Conservation (phyloP, 129 eudicot species). For the Silybum marianum region DNA sequence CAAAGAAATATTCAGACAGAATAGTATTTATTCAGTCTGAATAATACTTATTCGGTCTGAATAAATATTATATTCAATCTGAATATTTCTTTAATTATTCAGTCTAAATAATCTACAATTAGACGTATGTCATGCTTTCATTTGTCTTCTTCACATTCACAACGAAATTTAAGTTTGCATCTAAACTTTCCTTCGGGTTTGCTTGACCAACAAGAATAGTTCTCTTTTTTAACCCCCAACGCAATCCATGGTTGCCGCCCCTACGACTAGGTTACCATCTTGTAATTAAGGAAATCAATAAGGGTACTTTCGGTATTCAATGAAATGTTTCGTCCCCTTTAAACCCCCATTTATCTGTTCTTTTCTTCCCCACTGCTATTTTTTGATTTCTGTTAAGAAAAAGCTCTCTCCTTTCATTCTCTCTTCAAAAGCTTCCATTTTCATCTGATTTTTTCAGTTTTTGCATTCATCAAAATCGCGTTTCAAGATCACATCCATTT, state of each 20-base stretch:
- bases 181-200: too few species aligned
- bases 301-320: slow-evolving; percentile 18
- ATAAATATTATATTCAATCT: too few species aligned
- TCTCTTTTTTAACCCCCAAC: slow-evolving; percentile 12
- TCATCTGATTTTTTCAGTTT: slow-evolving; percentile 11
- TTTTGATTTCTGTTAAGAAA: slow-evolving; percentile 15
- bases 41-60: too few species aligned
- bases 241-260: slow-evolving; percentile 20
- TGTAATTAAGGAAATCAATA: not conserved
- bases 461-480: not conserved
- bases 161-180: too few species aligned
- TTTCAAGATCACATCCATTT: not conserved
- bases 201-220: not conserved
- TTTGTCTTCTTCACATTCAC: too few species aligned
- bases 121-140: too few species aligned
- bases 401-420: not conserved
- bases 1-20: too few species aligned
- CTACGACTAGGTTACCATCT: not conserved
- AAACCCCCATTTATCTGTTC: slow-evolving; percentile 3
- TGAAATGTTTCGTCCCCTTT: slow-evolving; percentile 12
- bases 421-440: slow-evolving; percentile 2
- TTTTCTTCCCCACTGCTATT: slow-evolving; percentile 7
- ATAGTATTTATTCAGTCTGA: too few species aligned
- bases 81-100: too few species aligned
- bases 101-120: too few species aligned